Evolutionary conservation across 2,329 filamentous ascomycete genomes (phyloP).

Genomic region (Aspergillus ustus): DNA sequence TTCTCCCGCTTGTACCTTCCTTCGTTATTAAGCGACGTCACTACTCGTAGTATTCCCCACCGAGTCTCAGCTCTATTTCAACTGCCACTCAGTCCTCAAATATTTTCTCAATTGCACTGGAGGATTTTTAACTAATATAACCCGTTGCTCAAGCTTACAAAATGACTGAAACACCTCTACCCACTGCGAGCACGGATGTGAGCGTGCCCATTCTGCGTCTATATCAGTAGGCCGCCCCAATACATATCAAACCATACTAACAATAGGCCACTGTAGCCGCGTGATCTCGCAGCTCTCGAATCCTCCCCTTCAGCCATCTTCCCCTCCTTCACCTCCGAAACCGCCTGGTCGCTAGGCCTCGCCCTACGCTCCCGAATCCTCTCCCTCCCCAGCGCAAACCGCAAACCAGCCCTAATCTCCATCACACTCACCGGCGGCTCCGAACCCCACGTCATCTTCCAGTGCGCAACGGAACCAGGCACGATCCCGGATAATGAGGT

Average conservation of each 20-base stretch:
- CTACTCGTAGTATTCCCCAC: not conserved
- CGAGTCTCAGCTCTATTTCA: not conserved
- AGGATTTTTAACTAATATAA: not conserved
- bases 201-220: constrained; percentile 3
- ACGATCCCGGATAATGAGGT: constrained; percentile 72
- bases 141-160: not conserved
- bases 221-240: not conserved
- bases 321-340: constrained; percentile 43
- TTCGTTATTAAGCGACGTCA: not conserved
- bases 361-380: constrained; percentile 45
- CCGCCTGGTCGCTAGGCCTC: constrained; percentile 45
- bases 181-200: constrained; percentile 38
- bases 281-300: constrained; percentile 37
- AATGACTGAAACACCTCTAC: constrained; percentile 21
- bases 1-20: not conserved
- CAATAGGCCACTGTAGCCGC: constrained; percentile 24
- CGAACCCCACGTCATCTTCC: constrained; percentile 67
- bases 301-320: constrained; percentile 36
- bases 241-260: constrained; percentile 5
- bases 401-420: constrained; percentile 46
- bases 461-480: constrained; percentile 68
- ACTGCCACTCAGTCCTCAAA: not conserved
- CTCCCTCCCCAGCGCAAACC: constrained; percentile 34
- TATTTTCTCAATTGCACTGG: not conserved
- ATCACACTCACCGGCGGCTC: constrained; percentile 41